A percentile compares a stretch with the other conserved stretches of the same genome.
Conservation (phyloP, 75 land plant genomes). For the Pinus tabuliformis region DNA sequence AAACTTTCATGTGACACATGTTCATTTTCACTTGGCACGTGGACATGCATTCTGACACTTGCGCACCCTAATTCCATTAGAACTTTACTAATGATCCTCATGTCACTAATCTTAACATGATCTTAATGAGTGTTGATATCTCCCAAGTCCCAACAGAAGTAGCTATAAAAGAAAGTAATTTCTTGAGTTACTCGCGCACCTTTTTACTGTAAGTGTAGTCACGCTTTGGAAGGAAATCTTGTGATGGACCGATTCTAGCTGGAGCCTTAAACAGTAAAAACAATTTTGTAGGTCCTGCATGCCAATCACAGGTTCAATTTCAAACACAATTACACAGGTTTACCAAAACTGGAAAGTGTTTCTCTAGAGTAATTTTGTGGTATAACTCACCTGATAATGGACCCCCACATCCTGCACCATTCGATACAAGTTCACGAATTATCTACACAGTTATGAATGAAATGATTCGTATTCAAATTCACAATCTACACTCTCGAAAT, state of each 20-base stretch:
- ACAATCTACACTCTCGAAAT: not conserved
- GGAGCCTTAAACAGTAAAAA: slow-evolving; percentile 65
- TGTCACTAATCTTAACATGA: too few species aligned
- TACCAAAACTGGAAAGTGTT: not conserved
- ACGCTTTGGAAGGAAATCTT: slow-evolving; percentile 62
- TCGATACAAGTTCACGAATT: slow-evolving; percentile 49
- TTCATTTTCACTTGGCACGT: too few species aligned
- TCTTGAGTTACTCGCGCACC: slow-evolving; percentile 16
- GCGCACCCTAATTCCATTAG: too few species aligned
- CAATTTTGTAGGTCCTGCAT: slow-evolving; percentile 56
- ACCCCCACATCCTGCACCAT: slow-evolving; percentile 41
- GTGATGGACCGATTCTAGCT: slow-evolving; percentile 32
- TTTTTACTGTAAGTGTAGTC: slow-evolving; percentile 55
- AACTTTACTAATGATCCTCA: too few species aligned
- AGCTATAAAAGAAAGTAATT: not conserved
- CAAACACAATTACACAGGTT: not conserved
- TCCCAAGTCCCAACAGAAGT: not conserved
- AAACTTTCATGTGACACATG: too few species aligned
- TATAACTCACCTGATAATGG: slow-evolving; percentile 37
- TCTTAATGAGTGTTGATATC: too few species aligned
- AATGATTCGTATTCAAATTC: not conserved
- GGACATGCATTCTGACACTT: too few species aligned
- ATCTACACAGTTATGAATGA: slow-evolving; percentile 24
- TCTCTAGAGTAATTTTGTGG: not conserved
- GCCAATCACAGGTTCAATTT: not conserved